Base-by-base conservation (phyloP, 148 eudicot genomes). In the Drosera capensis region DNA sequence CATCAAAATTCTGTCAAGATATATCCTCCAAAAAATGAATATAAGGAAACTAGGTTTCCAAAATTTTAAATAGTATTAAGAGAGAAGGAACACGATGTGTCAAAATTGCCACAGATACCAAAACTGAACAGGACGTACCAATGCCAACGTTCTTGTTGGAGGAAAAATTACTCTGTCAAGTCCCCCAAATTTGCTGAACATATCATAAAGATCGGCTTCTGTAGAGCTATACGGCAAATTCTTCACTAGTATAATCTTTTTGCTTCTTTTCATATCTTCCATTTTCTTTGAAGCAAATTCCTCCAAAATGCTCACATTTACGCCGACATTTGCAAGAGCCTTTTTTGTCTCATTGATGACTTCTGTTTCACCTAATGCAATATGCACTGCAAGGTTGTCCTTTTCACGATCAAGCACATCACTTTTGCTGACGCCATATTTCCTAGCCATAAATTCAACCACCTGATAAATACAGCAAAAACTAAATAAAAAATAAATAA, bases 341-440 rank as follows among this genome's bases (percentile, higher is more conserved):
- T 70, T 79, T 70, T 92, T 81, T 40, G 99, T 92, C 68, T 92
- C 88, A 8, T 88, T 81, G 50, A 92, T 73, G 41, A 92, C 79
- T 76, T 85, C 74, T 60, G 94, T 79, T 68, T 92, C 99, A 54
- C 85, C 99, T 50, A 79, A 62, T 50, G 99, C 99, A 57, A 81
- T 61, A 41, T 84, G 81, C 22, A 85, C 99, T 45, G 95, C 94
- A 65, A 92, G 78, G 68, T 79, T 94, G 60, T 71, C 71, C 25
- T 85, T 77, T 70, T 92, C 94, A 37, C 68, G 74, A 63, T 81
- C 94, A 51, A 80, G 79, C 1, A 92, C 56, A 28, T 85, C 95
- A 55, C 80, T 66, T 70, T 82, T 92, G 72, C 77, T 72, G 22
- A 77, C 68, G 45, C 95, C 95, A 64, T 76, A 74, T 60, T 73